Conservation (phyloP, 2,329 filamentous ascomycete species). For the Blastomyces gilchristii region DNA sequence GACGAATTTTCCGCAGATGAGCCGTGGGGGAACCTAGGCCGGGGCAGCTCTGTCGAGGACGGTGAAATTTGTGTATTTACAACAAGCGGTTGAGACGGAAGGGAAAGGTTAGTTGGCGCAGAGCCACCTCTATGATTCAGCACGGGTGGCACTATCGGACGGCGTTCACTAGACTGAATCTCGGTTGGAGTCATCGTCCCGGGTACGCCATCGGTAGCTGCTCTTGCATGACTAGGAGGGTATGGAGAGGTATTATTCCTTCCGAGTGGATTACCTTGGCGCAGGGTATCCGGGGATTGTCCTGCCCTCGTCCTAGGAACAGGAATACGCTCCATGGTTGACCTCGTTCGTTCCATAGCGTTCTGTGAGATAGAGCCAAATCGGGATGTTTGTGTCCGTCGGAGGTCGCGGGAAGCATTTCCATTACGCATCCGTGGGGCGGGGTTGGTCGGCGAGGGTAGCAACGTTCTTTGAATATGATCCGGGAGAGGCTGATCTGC, state of each 20-base stretch:
- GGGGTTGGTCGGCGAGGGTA: conserved; percentile 21
- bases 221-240: not conserved
- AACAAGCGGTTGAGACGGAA: not conserved
- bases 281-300: not conserved
- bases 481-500: conserved; percentile 24
- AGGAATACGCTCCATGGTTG: conserved; percentile 23
- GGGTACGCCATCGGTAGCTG: not conserved
- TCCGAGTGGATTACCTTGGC: not conserved
- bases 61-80: not conserved
- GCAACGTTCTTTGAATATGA: conserved; percentile 26
- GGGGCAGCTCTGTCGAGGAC: not conserved
- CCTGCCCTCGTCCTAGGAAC: conserved; percentile 10
- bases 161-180: not conserved
- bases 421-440: not conserved
- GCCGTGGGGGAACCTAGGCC: not conserved
- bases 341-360: conserved; percentile 19
- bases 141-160: not conserved
- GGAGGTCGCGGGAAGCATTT: conserved; percentile 2
- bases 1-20: not conserved
- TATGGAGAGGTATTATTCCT: not conserved
- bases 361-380: conserved; percentile 19
- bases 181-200: not conserved
- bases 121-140: not conserved
- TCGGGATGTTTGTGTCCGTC: conserved; percentile 20
- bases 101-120: not conserved